Conservation (phyloP, 805 yeast species). For the Candida tallmaniae region DNA sequence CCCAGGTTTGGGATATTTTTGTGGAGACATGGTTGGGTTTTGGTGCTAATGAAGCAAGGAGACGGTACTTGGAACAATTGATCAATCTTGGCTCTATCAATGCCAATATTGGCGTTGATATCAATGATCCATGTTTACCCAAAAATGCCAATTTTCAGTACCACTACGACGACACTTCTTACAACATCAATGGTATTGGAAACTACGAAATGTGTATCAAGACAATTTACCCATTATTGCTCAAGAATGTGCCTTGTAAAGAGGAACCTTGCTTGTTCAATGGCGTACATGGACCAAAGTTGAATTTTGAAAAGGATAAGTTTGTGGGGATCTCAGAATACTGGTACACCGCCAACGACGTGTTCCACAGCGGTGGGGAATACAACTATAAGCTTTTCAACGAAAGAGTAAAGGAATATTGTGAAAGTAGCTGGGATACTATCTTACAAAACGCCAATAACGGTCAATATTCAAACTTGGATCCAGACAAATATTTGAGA, state of each 20-base stretch:
- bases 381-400: conserved; percentile 73
- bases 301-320: conserved; percentile 73
- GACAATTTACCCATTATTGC: conserved; percentile 68
- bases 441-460: conserved; percentile 45
- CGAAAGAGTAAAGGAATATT: conserved; percentile 61
- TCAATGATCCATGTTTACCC: conserved; percentile 82
- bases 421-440: conserved; percentile 69
- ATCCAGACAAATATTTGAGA: conserved; percentile 46
- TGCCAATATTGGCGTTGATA: conserved; percentile 10
- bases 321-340: conserved; percentile 94
- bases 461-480: conserved; percentile 56
- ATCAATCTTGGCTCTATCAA: conserved; percentile 27
- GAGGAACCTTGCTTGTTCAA: conserved; percentile 91
- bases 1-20: conserved; percentile 78
- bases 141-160: conserved; percentile 49
- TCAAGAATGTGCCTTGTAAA: conserved; percentile 75
- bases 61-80: conserved; percentile 59
- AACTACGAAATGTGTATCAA: conserved; percentile 69
- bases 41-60: conserved; percentile 93
- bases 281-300: conserved; percentile 90
- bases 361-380: conserved; percentile 83
- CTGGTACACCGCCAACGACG: conserved; percentile 95
- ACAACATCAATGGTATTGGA: conserved; percentile 69
- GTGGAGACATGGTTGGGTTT: conserved; percentile 97
- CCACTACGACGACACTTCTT: conserved; percentile 42